Evolutionary conservation across 768 basidiomycete genomes (phyloP).

Genomic region (Psilocybe subaeruginosa): DNA sequence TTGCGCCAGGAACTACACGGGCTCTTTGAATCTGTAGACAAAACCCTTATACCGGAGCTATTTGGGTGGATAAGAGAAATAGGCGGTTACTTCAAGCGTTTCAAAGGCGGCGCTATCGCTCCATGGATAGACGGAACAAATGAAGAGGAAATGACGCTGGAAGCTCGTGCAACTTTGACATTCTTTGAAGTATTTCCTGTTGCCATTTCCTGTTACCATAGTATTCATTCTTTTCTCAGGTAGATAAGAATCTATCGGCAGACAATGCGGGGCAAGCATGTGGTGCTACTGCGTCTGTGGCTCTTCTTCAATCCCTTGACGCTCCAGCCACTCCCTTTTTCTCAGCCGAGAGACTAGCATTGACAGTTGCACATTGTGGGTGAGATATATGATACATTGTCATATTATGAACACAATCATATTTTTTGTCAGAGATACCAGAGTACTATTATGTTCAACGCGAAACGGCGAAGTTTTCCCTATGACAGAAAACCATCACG

Average conservation of each 20-base stretch:
- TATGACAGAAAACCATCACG: constrained; percentile 95
- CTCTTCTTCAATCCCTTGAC: constrained; percentile 90
- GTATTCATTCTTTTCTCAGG: constrained; percentile 40
- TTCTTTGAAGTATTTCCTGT: constrained; percentile 74
- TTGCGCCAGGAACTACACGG: constrained; percentile 85
- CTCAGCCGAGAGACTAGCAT: constrained; percentile 67
- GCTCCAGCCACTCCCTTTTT: constrained; percentile 82
- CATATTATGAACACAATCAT: constrained; percentile 1
- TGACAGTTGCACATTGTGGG: constrained; percentile 96
- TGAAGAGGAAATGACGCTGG: constrained; percentile 62
- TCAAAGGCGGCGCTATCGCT: constrained; percentile 74
- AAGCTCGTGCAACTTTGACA: constrained; percentile 83
- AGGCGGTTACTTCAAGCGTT: constrained; percentile 92
- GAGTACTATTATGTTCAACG: constrained; percentile 80
- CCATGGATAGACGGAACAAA: constrained; percentile 60
- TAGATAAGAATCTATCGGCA: constrained; percentile 73
- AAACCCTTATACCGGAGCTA: constrained; percentile 72
- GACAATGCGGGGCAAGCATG: constrained; percentile 72
- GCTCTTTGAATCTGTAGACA: constrained; percentile 79
- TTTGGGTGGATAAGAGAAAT: constrained; percentile 76
- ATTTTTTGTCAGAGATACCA: constrained; percentile 71
- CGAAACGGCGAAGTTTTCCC: constrained; percentile 73
- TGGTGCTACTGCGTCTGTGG: constrained; percentile 92
- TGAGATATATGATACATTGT: constrained; percentile 27
- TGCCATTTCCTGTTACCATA: neutral